Base-by-base conservation (phyloP, 495 filamentous ascomycete species). In the Opeltia flavorubescens region DNA sequence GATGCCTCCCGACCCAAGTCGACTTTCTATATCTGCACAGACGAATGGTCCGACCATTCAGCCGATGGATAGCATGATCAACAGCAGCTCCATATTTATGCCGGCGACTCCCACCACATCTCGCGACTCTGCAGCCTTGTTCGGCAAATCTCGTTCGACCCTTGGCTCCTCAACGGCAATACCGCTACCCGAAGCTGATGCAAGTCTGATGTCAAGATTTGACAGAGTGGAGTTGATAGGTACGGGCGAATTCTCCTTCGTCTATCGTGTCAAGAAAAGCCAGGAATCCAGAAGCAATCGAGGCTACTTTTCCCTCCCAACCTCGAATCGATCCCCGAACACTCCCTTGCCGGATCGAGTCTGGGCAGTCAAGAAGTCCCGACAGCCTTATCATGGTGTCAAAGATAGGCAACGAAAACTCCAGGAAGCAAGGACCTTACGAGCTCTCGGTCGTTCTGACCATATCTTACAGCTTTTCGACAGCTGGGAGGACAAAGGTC, bases 301-400 rank as follows among this genome's bases (percentile, higher is more conserved):
- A 42, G 63, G 69, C 42, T 55, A 75, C 50, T 66, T 75, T 62
- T 56, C 65, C 51, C 50, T 67, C 25, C 51, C 60, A 1, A 56
- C 61, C 3, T 59, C 57, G n/a, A 58, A 47, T 18, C 56, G 55
- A 2, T 61, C 64, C 28, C 68, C 71, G 3, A 71, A 66, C 9
- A 66, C 58, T 9, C 55, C 65, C 1, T 39, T 68, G 24, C 59
- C 69, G 11, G 62, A 73, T 43, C 67, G 76, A 33, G 80, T 89
- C 0, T 98, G 80, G 71, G 93, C 88, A 3, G 86, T 98, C 23
- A 98, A 98, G 70, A 96, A 91, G 64, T 76, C 84, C 33, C 84
- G 81, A 53, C 71, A 85, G n/a, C 78, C 82, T 12, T 85, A 80
- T 55, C 64, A 73, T 50, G 85, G 91, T 25, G 61, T 67, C 29